phyloP scores from a whole-genome alignment of 2,329 filamentous ascomycete species.

The Sclerotinia borealis region DNA sequence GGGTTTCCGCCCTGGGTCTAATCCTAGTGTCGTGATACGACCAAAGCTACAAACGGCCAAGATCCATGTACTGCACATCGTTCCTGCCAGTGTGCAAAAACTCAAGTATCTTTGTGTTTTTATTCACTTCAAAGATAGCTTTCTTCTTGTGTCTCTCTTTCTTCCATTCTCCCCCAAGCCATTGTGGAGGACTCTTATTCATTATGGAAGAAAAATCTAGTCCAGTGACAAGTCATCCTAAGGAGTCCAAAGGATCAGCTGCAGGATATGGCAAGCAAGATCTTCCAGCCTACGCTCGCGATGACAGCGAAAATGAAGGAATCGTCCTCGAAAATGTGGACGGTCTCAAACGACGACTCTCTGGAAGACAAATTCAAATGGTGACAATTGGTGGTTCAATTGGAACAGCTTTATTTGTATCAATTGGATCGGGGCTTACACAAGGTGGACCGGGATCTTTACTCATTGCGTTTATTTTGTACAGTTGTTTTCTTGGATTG shows the following conservation, averaged over 20 bases:
- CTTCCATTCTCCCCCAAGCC: background rate
- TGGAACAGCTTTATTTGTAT: slow-evolving; percentile 43
- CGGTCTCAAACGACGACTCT: slow-evolving; percentile 33
- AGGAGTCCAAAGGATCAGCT: slow-evolving; percentile 14
- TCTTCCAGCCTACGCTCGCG: background rate
- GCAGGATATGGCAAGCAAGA: slow-evolving; percentile 13
- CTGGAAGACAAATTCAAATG: slow-evolving; percentile 44
- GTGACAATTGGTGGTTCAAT: slow-evolving; percentile 44
- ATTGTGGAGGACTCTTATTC: background rate
- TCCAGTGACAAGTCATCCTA: slow-evolving; percentile 6
- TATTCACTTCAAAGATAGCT: background rate
- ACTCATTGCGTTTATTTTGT: slow-evolving; percentile 42
- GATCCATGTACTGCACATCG: background rate
- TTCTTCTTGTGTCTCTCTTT: background rate
- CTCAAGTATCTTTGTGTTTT: background rate
- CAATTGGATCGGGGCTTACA: slow-evolving; percentile 37
- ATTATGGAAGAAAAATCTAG: slow-evolving; percentile 15
- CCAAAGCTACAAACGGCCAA: background rate
- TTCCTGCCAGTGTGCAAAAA: background rate
- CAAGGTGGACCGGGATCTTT: slow-evolving; percentile 33
- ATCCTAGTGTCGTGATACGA: background rate
- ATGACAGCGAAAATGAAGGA: background rate
- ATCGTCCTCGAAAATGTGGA: slow-evolving; percentile 20
- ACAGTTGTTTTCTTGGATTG: slow-evolving; percentile 37
- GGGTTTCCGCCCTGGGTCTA: background rate